Percentiles rank a stretch among this genome's conserved stretches.
phyloP scores from a whole-genome alignment of 257 asterid species.

The Solanum sitiens region DNA sequence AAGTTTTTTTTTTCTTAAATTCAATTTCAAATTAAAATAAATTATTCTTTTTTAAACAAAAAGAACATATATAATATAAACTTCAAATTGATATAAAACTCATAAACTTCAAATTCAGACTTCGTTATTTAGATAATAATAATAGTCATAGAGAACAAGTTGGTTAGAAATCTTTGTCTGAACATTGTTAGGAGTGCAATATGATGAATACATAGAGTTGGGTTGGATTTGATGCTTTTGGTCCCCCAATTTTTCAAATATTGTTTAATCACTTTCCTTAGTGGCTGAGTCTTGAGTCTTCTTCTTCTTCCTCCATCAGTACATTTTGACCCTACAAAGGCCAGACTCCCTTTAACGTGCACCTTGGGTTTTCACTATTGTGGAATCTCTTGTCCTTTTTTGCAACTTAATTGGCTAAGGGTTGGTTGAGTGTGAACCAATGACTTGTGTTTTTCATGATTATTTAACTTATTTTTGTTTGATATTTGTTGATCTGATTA shows the following conservation, averaged over 20 bases:
- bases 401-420: background rate
- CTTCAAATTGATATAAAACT: background rate
- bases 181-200: slow-evolving; percentile 11
- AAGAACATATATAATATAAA: background rate
- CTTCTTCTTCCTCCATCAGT: background rate
- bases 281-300: slow-evolving; percentile 3
- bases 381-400: slow-evolving; percentile 15
- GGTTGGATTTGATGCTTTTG: slow-evolving; percentile 23
- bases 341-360: slow-evolving; percentile 6
- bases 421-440: background rate
- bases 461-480: background rate
- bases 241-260: slow-evolving; percentile 17
- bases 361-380: background rate
- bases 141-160: background rate
- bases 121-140: background rate
- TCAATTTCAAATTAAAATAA: accelerated
- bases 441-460: background rate
- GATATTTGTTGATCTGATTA: background rate
- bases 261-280: background rate
- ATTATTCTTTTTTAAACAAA: too few relatives aligned
- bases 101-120: background rate
- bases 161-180: slow-evolving; percentile 30
- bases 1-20: too few relatives aligned
- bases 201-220: background rate
- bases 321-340: background rate